A percentile compares a stretch with the other conserved stretches of the same genome.
Evolutionary conservation across 2,329 filamentous ascomycete genomes (phyloP).

Genomic region (Neofusicoccum laricinum): DNA sequence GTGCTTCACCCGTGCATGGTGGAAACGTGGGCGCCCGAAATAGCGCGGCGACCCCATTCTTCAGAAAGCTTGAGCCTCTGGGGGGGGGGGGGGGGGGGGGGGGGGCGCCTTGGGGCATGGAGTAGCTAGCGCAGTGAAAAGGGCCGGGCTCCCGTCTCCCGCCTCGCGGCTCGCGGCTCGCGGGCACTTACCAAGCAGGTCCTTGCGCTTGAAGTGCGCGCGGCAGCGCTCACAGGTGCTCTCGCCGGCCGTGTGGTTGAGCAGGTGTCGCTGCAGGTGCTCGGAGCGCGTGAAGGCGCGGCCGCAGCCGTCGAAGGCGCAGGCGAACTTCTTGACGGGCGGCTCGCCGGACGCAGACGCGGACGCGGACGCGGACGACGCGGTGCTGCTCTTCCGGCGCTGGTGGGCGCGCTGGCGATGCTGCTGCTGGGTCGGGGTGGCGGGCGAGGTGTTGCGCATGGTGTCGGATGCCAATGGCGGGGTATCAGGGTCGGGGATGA

Average conservation of each 20-base stretch:
- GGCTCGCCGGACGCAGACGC: neutral
- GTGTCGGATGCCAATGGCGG: neutral
- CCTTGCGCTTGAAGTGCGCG: constrained; percentile 60
- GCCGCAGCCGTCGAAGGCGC: constrained; percentile 47
- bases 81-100: no score
- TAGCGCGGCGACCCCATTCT: neutral
- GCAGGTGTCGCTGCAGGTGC: constrained; percentile 56
- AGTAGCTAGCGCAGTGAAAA: constrained; percentile 11
- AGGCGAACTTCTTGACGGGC: constrained; percentile 34
- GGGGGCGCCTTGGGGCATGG: neutral
- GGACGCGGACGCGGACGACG: no score
- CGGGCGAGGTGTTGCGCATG: constrained; percentile 9
- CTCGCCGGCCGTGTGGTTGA: constrained; percentile 53
- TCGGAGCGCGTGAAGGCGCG: constrained; percentile 58
- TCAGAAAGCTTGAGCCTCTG: constrained; percentile 1
- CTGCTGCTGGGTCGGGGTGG: neutral
- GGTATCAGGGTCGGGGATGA: neutral
- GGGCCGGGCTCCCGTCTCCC: neutral
- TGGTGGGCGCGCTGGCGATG: constrained; percentile 5
- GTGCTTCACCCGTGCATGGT: neutral
- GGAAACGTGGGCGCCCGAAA: neutral
- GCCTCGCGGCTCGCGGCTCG: no score
- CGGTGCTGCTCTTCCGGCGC: constrained; percentile 13
- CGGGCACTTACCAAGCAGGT: constrained; percentile 55
- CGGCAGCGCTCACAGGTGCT: constrained; percentile 58